Evolutionary conservation across 148 eudicot genomes (phyloP), one percentile per base, ranked within the genome.

Genomic region (Nepenthes mirabilis): DNA sequence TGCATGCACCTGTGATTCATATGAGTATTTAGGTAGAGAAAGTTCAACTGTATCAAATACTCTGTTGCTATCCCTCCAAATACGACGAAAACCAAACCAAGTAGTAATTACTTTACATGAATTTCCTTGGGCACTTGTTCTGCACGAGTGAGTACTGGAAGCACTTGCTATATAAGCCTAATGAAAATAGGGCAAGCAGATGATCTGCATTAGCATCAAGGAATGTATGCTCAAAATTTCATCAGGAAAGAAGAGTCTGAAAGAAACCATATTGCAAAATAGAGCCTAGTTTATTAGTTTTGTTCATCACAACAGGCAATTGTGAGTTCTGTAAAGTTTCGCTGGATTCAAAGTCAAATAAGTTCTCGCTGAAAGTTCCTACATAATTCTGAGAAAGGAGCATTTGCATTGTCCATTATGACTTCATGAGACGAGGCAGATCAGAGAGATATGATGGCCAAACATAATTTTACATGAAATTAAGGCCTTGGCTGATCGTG

Each of bases 41-140:
- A 88, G 87, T 62, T 86, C 95, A 64, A 93, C 78, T 55, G 89
- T 59, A 74, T 93, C 99, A 67, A 93, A 75, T 52, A 88, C 76
- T 66, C 52, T 67, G 61, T 82, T 77, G 73, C 79, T 89, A 68
- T 80, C 77, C 80, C 56, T 80, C 82, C 89, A 80, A 70, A 93
- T 71, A 60, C 89, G 85, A 55, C 75, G 79, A 61, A 83, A 93
- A 33, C 99, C 96, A 80, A 88, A 84, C 99, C 99, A 93, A 52
- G 91, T 88, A 33, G 96, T 93, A 64, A 96, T 89, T 37, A 93
- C 89, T 67, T 70, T 80, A 77, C 99, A 93, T 66, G 62, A 37
- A 60, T 84, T 47, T 72, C 79, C 73, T 69, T 80, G 85, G 68
- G 99, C 89, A 59, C 78, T 80, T 70, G 88, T 88, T 82, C 69